Evolutionary conservation across 768 basidiomycete species (phyloP), one percentile per base, ranked within the genome.

Genomic region (Tylopilus sp.): DNA sequence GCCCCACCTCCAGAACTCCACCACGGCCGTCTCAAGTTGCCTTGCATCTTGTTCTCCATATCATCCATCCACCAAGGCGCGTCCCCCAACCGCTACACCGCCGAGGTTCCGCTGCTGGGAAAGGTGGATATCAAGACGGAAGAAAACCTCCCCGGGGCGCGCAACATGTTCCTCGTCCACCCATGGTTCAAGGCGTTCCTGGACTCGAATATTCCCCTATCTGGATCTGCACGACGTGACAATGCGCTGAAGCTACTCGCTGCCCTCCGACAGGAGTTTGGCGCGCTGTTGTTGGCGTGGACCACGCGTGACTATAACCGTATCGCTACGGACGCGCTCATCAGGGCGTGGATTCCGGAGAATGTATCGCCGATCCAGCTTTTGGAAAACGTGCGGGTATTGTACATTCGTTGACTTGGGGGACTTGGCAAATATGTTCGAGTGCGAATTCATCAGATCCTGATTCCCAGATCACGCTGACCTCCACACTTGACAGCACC

Each of bases 351-450:
- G 11, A 37, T 62, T 4, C 52, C 17, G 4, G 57, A 55, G 22
- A 44, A 45, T 13, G 49, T 62, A 34, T 31, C 47, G 10, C 43
- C 52, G 21, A 25, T 22, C 28, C 5, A 56, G 8, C 50, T 62
- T 16, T 4, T 53, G 8, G 47, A 42, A 11, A 46, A 52, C 8
- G 10, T 56, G 10, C 24, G 16, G 10, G 29, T 52, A 19, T 13
- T 61, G 19, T 25, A 57, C 26, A 49, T 61, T 49, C 55, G 59
- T 12, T 61, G 52, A 50, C n/a, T n/a, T n/a, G n/a, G n/a, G n/a
- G n/a, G n/a, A n/a, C n/a, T n/a, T n/a, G n/a, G n/a, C n/a, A n/a
- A n/a, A n/a, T n/a, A n/a, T n/a, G n/a, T n/a, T n/a, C n/a, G n/a
- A n/a, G n/a, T n/a, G n/a, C n/a, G n/a, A n/a, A n/a, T n/a, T n/a